Conservation (phyloP, 2,329 filamentous ascomycete species). For the Arthroderma uncinatum region DNA sequence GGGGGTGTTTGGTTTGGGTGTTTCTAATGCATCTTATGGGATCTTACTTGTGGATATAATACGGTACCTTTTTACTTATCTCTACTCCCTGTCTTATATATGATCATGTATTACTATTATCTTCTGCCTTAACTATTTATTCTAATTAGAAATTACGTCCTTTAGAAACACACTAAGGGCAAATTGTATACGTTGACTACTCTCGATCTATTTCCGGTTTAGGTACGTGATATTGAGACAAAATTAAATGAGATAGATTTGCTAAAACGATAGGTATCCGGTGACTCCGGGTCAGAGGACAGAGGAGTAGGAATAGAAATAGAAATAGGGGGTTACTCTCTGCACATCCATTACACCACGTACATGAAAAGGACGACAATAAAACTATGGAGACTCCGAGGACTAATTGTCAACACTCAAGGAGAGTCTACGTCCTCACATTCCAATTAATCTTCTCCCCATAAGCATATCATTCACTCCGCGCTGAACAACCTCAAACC, state of each 20-base stretch:
- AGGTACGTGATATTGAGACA: neutral
- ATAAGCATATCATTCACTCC: conserved; percentile 13
- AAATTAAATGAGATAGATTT: neutral
- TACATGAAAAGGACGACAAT: too few relatives aligned
- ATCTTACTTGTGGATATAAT: neutral
- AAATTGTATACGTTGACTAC: neutral
- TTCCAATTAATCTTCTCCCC: conserved; percentile 12
- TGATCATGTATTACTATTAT: neutral
- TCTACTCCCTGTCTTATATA: neutral
- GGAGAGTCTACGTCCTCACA: neutral
- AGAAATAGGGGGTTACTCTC: too few relatives aligned
- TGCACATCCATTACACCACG: too few relatives aligned
- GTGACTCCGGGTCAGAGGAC: neutral
- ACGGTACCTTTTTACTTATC: neutral
- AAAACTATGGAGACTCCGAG: too few relatives aligned
- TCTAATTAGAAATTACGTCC: neutral
- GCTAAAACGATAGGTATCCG: neutral
- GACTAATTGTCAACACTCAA: too few relatives aligned
- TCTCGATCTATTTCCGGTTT: neutral
- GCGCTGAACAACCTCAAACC: conserved; percentile 33
- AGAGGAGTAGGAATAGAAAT: neutral
- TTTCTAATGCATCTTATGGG: neutral
- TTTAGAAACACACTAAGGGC: too few relatives aligned
- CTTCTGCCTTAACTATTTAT: neutral
- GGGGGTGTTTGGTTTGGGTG: neutral